phyloP scores from a whole-genome alignment of 2,329 filamentous ascomycete species.

The Colletotrichum melonis region DNA sequence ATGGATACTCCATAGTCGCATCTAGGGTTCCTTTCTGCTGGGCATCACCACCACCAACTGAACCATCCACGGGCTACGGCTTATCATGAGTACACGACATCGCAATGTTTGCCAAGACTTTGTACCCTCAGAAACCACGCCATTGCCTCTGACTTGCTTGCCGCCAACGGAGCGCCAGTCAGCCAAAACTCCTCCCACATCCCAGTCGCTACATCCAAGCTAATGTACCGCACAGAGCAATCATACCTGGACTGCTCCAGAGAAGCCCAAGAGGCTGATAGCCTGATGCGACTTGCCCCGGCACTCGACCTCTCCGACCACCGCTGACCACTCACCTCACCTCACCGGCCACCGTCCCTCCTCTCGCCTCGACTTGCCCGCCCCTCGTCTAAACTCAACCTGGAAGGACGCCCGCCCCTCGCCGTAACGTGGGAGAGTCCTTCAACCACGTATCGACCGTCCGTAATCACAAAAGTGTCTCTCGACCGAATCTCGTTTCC shows the following conservation, averaged over 20 bases:
- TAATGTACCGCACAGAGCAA: conserved; percentile 5
- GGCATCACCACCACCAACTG: background rate
- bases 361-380: conserved; percentile 13
- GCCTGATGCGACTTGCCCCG: conserved; percentile 19
- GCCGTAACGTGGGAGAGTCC: background rate
- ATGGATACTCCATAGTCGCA: background rate
- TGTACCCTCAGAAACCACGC: background rate
- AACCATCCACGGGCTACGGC: background rate
- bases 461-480: background rate
- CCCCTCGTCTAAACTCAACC: background rate
- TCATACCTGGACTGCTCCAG: background rate
- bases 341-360: background rate
- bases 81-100: conserved; percentile 1
- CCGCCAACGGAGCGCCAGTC: background rate
- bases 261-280: conserved; percentile 15
- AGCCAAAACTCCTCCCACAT: background rate
- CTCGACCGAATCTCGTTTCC: background rate
- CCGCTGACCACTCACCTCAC: conserved; percentile 1
- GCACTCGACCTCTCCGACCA: conserved; percentile 14
- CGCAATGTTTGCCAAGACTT: conserved; percentile 15
- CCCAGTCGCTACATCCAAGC: background rate
- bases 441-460: background rate
- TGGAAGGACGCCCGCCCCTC: background rate
- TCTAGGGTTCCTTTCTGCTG: conserved; percentile 1
- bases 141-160: background rate